Base-by-base conservation (phyloP, 805 yeast genomes). In the Saccharomyces kudriavzevii region DNA sequence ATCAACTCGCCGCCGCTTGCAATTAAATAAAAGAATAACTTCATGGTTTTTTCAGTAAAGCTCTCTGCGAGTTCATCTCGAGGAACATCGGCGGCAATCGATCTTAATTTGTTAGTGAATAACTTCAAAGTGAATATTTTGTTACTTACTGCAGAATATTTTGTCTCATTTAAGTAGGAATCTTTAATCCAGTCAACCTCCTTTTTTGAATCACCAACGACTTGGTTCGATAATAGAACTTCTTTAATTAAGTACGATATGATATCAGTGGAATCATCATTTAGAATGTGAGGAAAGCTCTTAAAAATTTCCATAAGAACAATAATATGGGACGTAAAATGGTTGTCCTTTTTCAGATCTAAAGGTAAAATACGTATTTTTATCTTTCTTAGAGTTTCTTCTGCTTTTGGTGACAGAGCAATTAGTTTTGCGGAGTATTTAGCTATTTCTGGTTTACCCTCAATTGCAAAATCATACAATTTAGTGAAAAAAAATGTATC, bases 1-100 rank as follows among this genome's bases (percentile, higher is more conserved):
- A 84, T 80, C 30, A 89, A 77, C 61, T 90, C 96, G 28, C 96
- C 96, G 47, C 87, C 86, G 64, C 84, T 84, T 1, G 83, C 80
- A 49, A 89, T 79, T 31, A 87, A 72, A 1, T 89, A 80, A 31
- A 80, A 74, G 29, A 89, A 73, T 27, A 89, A 69, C 60, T 85
- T 87, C 56, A 89, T 68, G 0, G 87, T 82, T 14, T 89, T 88
- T 52, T 77, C 79, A 0, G 85, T 81, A 45, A 77, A 69, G 13
- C 75, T 73, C 2, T 77, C 68, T 2, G 77, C 65, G 10, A 73
- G 69, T 10, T 68, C 71, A 3, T 74, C 76, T 1, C 68, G 63
- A 0, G 70, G 70, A 1, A 60, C 65, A 0, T 68, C 69, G 2
- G 65, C 24, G 5, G 68, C 62, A 27, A 60, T 59, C 0, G 76